Percentiles rank a stretch among this genome's conserved stretches.
phyloP scores from a whole-genome alignment of 2,329 filamentous ascomycete species.

The Colletotrichum chlorophyti region DNA sequence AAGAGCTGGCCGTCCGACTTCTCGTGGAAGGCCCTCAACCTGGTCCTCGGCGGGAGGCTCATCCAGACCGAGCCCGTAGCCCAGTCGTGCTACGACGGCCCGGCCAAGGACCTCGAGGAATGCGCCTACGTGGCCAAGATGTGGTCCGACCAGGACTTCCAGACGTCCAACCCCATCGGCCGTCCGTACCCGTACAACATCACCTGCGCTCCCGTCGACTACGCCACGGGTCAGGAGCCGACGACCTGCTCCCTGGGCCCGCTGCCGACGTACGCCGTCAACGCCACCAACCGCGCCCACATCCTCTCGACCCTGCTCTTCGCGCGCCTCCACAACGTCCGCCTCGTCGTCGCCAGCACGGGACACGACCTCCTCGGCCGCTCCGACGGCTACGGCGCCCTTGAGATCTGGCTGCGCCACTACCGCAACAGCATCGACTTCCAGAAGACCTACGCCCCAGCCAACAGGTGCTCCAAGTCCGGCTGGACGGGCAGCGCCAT shows the following conservation, averaged over 20 bases:
- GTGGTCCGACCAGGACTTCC: conserved; percentile 36
- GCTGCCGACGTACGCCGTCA: conserved; percentile 34
- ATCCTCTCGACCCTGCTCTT: conserved; percentile 27
- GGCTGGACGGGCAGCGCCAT: conserved; percentile 41
- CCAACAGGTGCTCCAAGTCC: conserved; percentile 32
- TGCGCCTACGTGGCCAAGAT: conserved; percentile 32
- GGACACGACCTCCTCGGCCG: conserved; percentile 50
- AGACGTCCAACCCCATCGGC: conserved; percentile 34
- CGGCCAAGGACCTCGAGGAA: conserved; percentile 26
- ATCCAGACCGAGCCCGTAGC: conserved; percentile 35
- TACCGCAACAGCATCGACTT: conserved; percentile 39
- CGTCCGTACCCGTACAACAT: conserved; percentile 36
- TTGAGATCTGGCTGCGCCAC: conserved; percentile 41
- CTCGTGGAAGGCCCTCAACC: conserved; percentile 30
- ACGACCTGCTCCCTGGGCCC: conserved; percentile 31
- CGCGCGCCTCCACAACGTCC: conserved; percentile 38
- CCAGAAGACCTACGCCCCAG: conserved; percentile 33
- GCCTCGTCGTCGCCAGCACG: conserved; percentile 49
- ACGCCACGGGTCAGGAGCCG: conserved; percentile 24
- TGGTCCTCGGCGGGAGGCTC: conserved; percentile 30
- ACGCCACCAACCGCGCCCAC: conserved; percentile 30
- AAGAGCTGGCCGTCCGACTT: conserved; percentile 31
- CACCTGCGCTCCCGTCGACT: conserved; percentile 36
- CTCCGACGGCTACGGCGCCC: conserved; percentile 38
- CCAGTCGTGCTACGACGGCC: conserved; percentile 34